Evolutionary conservation across 2,329 filamentous ascomycete species (phyloP), one percentile per base, ranked within the genome.

Genomic region (Karstenula rhodostoma): DNA sequence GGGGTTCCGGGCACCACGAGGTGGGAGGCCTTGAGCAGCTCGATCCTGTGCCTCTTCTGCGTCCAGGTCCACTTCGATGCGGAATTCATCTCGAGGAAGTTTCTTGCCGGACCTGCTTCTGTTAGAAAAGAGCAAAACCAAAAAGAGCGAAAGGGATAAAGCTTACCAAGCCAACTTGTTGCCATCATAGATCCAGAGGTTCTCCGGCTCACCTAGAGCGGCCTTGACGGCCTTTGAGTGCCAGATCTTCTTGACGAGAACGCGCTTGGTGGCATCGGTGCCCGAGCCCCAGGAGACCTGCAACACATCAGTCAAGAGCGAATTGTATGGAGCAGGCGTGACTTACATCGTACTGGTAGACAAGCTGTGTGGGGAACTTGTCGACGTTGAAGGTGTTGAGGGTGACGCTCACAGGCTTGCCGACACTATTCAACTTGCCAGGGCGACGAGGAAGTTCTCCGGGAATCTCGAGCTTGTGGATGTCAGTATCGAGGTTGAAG

Each of bases 321-420:
- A 32, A 6, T 49, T n/a, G 23, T 9, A 50, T 19, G 1, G 47
- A 46, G 17, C 7, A 17, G 27, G 27, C 6, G 13, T 33, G 12
- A 42, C 90, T 84, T 80, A 94, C 91, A 80, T 97, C 93, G 68
- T 94, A 98, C 73, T 97, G 94, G 63, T 89, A 89, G 23, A 97
- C 86, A 0, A 86, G 85, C 13, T 82, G 84, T 2, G 77, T 82
- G 0, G 88, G 88, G 57, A 89, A 87, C 10, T 81, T 78, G 0
- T 75, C 78, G 57, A 97, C 89, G 0, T 88, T 84, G 77, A 89
- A 96, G 12, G 92, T 88, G 74, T 98, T 98, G 40, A 96, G 79
- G 0, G 73, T 77, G 22, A 85, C 68, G 37, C 72, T 71, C 32
- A 76, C 70, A 25, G 77, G 68, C 33, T 65, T 75, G 40, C 82